Conservation (phyloP, 1,284 basidiomycete genomes). For the Mycosarcoma maydis region DNA sequence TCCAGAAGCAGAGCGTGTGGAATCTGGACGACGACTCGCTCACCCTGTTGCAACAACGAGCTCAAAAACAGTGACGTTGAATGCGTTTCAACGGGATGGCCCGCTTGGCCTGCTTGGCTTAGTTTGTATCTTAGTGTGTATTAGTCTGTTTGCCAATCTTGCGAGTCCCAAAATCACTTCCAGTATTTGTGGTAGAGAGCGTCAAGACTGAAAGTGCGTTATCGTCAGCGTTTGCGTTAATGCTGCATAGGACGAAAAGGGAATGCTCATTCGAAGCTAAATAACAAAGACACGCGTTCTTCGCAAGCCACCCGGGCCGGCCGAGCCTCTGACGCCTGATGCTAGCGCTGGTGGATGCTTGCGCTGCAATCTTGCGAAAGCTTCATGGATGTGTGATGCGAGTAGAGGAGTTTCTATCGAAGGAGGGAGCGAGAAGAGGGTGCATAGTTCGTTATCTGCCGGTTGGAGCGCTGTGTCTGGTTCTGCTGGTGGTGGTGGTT, state of each 20-base stretch:
- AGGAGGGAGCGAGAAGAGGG: slow-evolving; percentile 53
- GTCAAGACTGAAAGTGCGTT: too few relatives aligned
- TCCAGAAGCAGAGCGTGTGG: slow-evolving; percentile 48
- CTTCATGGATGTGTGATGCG: slow-evolving; percentile 61
- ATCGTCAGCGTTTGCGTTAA: too few relatives aligned
- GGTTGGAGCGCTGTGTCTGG: too few relatives aligned
- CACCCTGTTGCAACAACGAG: slow-evolving; percentile 23
- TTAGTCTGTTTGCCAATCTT: too few relatives aligned
- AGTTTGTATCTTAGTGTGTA: neutral
- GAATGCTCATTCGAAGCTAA: slow-evolving; percentile 7
- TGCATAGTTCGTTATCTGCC: slow-evolving; percentile 38
- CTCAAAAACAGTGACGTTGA: slow-evolving; percentile 5
- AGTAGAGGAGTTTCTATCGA: slow-evolving; percentile 46
- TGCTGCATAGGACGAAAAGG: too few relatives aligned
- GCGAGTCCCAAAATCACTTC: too few relatives aligned
- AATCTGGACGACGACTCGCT: slow-evolving; percentile 42
- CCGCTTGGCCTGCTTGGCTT: neutral
- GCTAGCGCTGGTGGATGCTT: slow-evolving; percentile 42
- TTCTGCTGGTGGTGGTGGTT: neutral
- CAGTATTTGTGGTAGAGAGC: too few relatives aligned
- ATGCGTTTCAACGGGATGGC: neutral
- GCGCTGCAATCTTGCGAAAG: slow-evolving; percentile 59
- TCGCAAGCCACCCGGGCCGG: slow-evolving; percentile 56
- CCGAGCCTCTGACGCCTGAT: slow-evolving; percentile 39
- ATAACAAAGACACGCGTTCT: slow-evolving; percentile 61